A percentile compares a stretch with the other conserved stretches of the same genome.
Conservation (phyloP, 371 early-diverging fungal genomes). For the Vairimorpha necatrix region DNA sequence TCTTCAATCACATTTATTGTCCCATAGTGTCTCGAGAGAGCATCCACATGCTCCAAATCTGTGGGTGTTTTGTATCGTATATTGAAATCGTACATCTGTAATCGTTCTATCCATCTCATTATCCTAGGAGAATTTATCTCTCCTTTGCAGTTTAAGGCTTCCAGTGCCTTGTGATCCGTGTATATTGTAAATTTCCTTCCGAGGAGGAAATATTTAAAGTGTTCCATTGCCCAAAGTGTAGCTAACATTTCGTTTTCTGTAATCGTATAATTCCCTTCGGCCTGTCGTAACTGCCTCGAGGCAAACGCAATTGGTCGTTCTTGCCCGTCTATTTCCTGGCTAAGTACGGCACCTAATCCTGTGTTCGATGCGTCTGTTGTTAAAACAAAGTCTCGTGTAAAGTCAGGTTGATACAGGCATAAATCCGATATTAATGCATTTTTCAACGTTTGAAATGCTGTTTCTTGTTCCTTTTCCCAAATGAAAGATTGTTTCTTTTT, state of each 20-base stretch:
- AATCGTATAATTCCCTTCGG: conserved; percentile 38
- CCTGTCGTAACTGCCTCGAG: conserved; percentile 19
- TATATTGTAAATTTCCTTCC: conserved; percentile 42
- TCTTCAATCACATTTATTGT: not conserved
- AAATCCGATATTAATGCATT: not conserved
- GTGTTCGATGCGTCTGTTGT: conserved; percentile 47
- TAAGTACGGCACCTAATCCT: conserved; percentile 45
- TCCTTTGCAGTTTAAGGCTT: conserved; percentile 17
- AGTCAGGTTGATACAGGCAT: conserved; percentile 36
- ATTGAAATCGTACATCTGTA: conserved; percentile 28
- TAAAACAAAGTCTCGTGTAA: conserved; percentile 26
- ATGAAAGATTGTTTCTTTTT: conserved; percentile 3
- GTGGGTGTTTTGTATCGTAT: conserved; percentile 25
- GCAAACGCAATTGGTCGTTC: conserved; percentile 8
- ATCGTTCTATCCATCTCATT: conserved; percentile 30
- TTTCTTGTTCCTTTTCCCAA: conserved; percentile 7
- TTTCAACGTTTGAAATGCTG: not conserved
- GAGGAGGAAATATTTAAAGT: conserved; percentile 43
- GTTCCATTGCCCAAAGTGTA: conserved; percentile 30
- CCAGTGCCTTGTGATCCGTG: conserved; percentile 56
- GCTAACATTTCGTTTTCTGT: conserved; percentile 50
- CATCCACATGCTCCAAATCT: not conserved
- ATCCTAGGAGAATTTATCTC: conserved; percentile 5
- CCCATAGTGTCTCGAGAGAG: not conserved
- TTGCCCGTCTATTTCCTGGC: conserved; percentile 27